Evolutionary conservation across 2,329 filamentous ascomycete species (phyloP), one percentile per base, ranked within the genome.

Genomic region (Ophiostoma tasmaniense): DNA sequence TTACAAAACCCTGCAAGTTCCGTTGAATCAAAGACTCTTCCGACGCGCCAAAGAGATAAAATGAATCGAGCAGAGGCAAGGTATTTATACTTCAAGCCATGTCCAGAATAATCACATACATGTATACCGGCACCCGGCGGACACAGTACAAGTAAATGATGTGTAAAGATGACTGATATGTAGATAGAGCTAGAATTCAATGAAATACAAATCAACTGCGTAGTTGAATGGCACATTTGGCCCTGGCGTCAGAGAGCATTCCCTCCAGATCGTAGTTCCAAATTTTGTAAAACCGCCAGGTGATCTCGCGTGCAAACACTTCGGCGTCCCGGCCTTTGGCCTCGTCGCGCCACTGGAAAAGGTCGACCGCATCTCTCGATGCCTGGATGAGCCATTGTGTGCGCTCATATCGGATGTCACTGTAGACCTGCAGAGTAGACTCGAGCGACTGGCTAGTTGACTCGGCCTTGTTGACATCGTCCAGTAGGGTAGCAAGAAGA

Each of bases 321-420:
- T 74, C 75, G 13, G 77, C 72, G 66, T 83, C 78, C 10, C 71
- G 71, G 0, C 77, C 77, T 11, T 74, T 70, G 1, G 71, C 71
- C 8, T 72, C 68, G 35, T 77, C 73, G 30, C 71, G 67, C 78
- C 78, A 80, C 65, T 81, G 76, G 59, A 80, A 81, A 22, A 81
- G 72, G n/a, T 79, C 76, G 1, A 78, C 77, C 1, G 76, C 76
- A 20, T 76, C 75, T 17, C 78, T 74, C 45, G 79, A 81, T 55
- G 77, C 78, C 42, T 74, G 70, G 8, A 83, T 78, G 0, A 83
- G 76, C 76, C 78, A 81, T 72, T 82, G 80, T 1, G 79, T 80
- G 5, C 82, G 76, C 50, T 77, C 77, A 17, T 77, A 76, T 2
- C 82, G 73, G 1, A 78, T 73, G 0, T 75, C 72, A 50, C 77